Conservation (phyloP, 2,329 filamentous ascomycete species). For the Talaromyces sp. region DNA sequence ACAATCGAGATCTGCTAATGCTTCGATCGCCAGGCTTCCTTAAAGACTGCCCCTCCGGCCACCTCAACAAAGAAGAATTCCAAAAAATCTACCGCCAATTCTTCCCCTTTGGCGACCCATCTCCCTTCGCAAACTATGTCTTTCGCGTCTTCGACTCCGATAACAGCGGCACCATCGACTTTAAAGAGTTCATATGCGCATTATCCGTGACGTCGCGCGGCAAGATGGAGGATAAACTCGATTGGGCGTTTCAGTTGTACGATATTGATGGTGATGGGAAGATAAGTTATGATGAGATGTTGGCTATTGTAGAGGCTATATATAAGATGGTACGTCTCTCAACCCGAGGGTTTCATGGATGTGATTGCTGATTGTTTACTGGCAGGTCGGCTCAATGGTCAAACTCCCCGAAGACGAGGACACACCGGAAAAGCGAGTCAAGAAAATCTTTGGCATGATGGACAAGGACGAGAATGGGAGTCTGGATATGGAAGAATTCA, state of each 20-base stretch:
- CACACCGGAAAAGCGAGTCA: conserved; percentile 95
- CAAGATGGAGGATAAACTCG: conserved; percentile 98
- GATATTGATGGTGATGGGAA: conserved; percentile 99
- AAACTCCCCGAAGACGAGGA: conserved; percentile 98
- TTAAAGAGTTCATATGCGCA: conserved; percentile 99
- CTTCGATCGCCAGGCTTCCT: conserved; percentile 70
- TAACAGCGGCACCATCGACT: conserved; percentile 96
- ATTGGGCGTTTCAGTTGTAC: conserved; percentile 99
- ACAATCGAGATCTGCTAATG: too few relatives aligned
- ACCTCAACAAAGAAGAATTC: conserved; percentile 97
- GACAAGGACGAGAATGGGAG: conserved; percentile 99
- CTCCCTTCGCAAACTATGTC: conserved; percentile 96
- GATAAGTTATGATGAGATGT: conserved; percentile 99
- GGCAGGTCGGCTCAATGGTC: conserved; percentile 99
- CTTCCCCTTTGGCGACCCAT: conserved; percentile 97
- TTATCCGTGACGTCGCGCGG: conserved; percentile 94
- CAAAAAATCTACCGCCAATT: conserved; percentile 99
- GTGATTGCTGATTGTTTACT: conserved; percentile 21
- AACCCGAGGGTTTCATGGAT: conserved; percentile 9
- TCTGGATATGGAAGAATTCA: conserved; percentile 96
- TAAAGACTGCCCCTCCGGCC: conserved; percentile 96
- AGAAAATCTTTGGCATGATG: conserved; percentile 99
- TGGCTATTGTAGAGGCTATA: conserved; percentile 97
- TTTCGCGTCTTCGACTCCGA: conserved; percentile 99
- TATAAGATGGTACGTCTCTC: conserved; percentile 88